These are phyloP conservation scores for grape (Vitis vinifera) DNA, from an alignment of 164 flowering plant genomes.

Conservation along the genomic window ASM3070453v1 NC_081820.1:22567001-22567500, in stretches of 20 bases:
- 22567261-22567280: neutral
- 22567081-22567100: slow-evolving; percentile 13
- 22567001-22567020: neutral
- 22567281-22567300: neutral
- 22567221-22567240: too few species aligned
- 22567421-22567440: neutral
- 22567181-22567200: too few species aligned
- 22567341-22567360: slow-evolving; percentile 7
- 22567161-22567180: neutral
- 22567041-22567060: slow-evolving; percentile 34
- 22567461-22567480: slow-evolving; percentile 4
- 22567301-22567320: slow-evolving; percentile 20
- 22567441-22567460: slow-evolving; percentile 14
- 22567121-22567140: neutral
- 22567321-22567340: slow-evolving; percentile 11
- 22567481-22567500: neutral
- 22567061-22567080: slow-evolving; percentile 19
- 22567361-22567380: slow-evolving; percentile 13
- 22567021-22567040: slow-evolving; percentile 35
- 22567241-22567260: too few species aligned
- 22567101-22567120: neutral
- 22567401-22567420: neutral
- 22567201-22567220: too few species aligned
- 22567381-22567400: neutral
- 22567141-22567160: neutral